These are phyloP conservation scores for Wickerhamomyces chaumierensis DNA, from an alignment of 805 yeast genomes.

Conservation along the genomic window DNA sequence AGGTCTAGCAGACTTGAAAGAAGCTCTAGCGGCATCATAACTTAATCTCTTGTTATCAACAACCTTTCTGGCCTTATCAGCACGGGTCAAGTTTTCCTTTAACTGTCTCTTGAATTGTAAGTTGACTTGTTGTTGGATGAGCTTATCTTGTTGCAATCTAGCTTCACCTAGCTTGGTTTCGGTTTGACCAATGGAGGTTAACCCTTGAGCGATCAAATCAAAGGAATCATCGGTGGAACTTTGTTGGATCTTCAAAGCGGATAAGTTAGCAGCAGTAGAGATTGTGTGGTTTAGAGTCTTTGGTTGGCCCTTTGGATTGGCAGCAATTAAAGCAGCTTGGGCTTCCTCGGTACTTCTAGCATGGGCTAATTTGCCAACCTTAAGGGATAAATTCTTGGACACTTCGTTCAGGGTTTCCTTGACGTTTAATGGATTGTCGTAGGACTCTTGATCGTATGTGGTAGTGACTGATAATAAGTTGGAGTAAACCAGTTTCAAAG, in stretches of 20 bases:
- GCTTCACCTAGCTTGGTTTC: constrained; percentile 74
- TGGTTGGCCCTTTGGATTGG: constrained; percentile 45
- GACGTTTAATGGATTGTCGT: constrained; percentile 70
- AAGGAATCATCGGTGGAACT: constrained; percentile 26
- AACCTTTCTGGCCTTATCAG: constrained; percentile 55
- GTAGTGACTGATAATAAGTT: constrained; percentile 41
- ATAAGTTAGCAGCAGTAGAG: constrained; percentile 56
- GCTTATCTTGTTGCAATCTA: constrained; percentile 70
- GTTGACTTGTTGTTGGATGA: constrained; percentile 61
- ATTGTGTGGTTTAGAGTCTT: constrained; percentile 78
- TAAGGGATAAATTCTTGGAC: constrained; percentile 50
- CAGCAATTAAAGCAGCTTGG: constrained; percentile 52
- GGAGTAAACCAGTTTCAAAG: constrained; percentile 56
- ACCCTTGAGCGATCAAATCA: constrained; percentile 46
- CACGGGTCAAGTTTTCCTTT: constrained; percentile 47
- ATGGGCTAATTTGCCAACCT: constrained; percentile 55
- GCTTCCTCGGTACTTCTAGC: constrained; percentile 78
- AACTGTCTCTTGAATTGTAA: constrained; percentile 52
- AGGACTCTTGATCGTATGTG: constrained; percentile 61
- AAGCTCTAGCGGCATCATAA: constrained; percentile 68
- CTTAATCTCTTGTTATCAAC: constrained; percentile 71
- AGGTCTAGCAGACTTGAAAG: constrained; percentile 36
- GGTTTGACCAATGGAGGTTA: constrained; percentile 56
- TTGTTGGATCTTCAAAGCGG: constrained; percentile 21
- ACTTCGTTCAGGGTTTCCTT: constrained; percentile 69